Percentiles rank a stretch among this genome's conserved stretches.
phyloP scores from a whole-genome alignment of 2,329 filamentous ascomycete species.

The Mariannaea sp. region DNA sequence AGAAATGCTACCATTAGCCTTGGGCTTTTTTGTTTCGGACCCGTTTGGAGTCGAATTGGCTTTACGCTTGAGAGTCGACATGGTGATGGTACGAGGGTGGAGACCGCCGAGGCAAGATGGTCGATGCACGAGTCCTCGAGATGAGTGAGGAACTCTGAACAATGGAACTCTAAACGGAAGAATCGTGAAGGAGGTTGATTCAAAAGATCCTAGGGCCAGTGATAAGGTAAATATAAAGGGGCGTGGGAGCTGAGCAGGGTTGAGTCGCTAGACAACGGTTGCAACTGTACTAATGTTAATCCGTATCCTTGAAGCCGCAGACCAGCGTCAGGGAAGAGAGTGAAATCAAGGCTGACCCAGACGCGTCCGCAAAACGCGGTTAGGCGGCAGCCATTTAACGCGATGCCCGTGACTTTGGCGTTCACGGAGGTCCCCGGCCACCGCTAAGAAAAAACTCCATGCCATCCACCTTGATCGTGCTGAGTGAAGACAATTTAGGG shows the following conservation, averaged over 20 bases:
- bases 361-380: constrained; percentile 22
- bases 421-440: constrained; percentile 21
- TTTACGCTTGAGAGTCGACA: constrained; percentile 71
- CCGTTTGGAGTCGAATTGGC: constrained; percentile 52
- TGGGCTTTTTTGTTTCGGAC: constrained; percentile 70
- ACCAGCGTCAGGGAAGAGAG: constrained; percentile 26
- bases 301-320: constrained; percentile 5
- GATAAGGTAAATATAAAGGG: neutral
- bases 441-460: too few relatives aligned
- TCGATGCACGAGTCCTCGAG: constrained; percentile 29
- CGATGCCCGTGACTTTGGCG: constrained; percentile 33
- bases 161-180: constrained; percentile 10
- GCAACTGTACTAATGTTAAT: constrained; percentile 11
- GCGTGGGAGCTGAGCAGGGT: neutral
- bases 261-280: too few relatives aligned
- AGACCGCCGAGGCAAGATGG: constrained; percentile 22
- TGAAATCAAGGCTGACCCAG: constrained; percentile 13
- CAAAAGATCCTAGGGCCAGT: neutral
- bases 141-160: constrained; percentile 20
- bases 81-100: constrained; percentile 39
- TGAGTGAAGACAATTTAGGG: constrained; percentile 2
- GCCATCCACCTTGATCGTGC: neutral
- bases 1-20: constrained; percentile 78
- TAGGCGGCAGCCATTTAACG: constrained; percentile 25
- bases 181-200: constrained; percentile 26